Conservation (phyloP, 371 early-diverging fungal species). For the Haplosporangium sp. region DNA sequence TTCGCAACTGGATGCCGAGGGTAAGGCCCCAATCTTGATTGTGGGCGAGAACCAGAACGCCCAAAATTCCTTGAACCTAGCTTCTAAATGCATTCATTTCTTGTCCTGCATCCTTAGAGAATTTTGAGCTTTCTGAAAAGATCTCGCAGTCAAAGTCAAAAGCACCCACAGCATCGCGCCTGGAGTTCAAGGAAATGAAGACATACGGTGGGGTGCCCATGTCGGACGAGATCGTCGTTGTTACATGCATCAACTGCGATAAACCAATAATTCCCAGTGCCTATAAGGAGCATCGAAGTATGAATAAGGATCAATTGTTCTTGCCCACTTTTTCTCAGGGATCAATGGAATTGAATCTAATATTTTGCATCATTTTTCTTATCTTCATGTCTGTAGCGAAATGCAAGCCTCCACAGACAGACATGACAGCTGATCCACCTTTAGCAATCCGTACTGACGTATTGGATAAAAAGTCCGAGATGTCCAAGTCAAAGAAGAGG, state of each 20-base stretch:
- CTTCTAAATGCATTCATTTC: background rate
- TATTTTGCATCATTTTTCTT: background rate
- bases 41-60: too few species aligned
- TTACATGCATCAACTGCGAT: constrained; percentile 37
- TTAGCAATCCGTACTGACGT: constrained; percentile 33
- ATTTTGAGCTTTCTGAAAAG: constrained; percentile 35
- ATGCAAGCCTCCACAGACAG: constrained; percentile 29
- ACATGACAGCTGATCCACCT: constrained; percentile 13
- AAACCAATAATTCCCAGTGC: constrained; percentile 54
- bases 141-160: constrained; percentile 32
- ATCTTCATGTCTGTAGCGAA: constrained; percentile 11
- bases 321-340: background rate
- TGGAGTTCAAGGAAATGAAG: constrained; percentile 54
- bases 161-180: constrained; percentile 45
- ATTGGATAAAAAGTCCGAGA: constrained; percentile 39
- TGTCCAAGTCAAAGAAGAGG: constrained; percentile 42
- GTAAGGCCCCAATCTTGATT: constrained; percentile 5
- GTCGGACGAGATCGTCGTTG: constrained; percentile 43
- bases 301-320: background rate
- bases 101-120: constrained; percentile 17
- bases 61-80: too few species aligned
- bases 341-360: background rate
- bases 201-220: constrained; percentile 53
- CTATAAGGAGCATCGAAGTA: constrained; percentile 48
- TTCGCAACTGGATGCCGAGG: constrained; percentile 49